Conservation (phyloP, 768 basidiomycete species). For the Erythrobasidium yunnanense region DNA sequence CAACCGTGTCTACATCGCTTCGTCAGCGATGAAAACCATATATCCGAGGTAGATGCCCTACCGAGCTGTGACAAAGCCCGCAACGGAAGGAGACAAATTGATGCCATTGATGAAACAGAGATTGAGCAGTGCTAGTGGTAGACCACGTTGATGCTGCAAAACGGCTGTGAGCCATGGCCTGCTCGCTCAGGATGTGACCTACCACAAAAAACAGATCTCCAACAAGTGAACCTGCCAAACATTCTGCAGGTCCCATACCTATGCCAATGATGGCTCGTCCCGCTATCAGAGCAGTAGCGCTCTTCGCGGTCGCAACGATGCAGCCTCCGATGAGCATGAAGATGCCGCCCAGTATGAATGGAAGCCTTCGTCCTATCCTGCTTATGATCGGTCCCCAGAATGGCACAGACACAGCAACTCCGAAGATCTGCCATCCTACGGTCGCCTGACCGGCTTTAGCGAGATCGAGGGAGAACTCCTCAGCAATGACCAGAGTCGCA, state of each 20-base stretch:
- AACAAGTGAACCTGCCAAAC: background rate
- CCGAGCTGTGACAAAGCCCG: constrained; percentile 3
- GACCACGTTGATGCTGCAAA: background rate
- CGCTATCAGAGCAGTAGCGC: background rate
- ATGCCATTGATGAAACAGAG: constrained; percentile 1
- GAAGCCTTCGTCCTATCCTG: background rate
- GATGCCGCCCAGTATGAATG: background rate
- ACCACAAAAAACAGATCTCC: constrained; percentile 2
- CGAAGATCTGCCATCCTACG: constrained; percentile 8
- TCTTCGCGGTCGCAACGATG: background rate
- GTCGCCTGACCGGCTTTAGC: constrained; percentile 10
- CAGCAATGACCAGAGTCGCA: background rate
- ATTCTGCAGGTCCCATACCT: constrained; percentile 2
- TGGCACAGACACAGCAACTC: background rate
- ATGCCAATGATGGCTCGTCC: background rate
- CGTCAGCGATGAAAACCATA: background rate
- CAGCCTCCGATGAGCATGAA: background rate
- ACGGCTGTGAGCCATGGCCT: background rate
- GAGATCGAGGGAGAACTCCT: background rate
- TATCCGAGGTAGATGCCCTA: background rate
- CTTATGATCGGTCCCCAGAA: background rate
- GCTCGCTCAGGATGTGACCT: background rate
- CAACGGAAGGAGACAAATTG: constrained; percentile 1
- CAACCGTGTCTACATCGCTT: background rate
- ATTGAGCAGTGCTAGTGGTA: background rate